These are phyloP conservation scores for Geoglossum glabrum DNA, from an alignment of 495 filamentous ascomycete genomes.

Conservation along the genomic window DNA sequence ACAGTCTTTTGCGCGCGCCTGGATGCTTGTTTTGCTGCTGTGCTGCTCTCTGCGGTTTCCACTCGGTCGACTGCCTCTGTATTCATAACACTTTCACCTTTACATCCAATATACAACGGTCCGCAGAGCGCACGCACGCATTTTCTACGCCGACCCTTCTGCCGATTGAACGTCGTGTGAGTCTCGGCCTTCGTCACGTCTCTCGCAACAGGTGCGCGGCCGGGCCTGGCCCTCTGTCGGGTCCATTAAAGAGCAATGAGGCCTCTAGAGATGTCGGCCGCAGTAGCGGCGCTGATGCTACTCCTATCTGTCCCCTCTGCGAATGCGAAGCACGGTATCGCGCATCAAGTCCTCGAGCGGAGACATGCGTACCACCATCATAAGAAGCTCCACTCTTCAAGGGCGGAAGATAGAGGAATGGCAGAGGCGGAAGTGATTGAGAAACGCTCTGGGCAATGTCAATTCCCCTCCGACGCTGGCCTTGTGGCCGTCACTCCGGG, in stretches of 20 bases:
- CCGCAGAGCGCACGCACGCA: too few species aligned
- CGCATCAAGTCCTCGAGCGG: neutral
- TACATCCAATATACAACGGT: too few species aligned
- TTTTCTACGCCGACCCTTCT: too few species aligned
- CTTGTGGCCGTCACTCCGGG: conserved; percentile 47
- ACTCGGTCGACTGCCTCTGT: neutral
- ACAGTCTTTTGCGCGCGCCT: neutral
- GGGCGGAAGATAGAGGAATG: neutral
- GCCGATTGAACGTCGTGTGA: too few species aligned
- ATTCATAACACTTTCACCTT: too few species aligned
- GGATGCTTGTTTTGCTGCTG: neutral
- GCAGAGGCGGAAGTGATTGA: conserved; percentile 7
- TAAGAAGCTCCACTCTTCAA: neutral
- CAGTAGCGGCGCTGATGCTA: neutral
- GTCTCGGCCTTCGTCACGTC: too few species aligned
- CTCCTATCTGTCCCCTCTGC: neutral
- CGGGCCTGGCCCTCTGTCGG: neutral
- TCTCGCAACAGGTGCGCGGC: neutral
- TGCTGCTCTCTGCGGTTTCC: neutral
- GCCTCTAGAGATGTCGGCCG: neutral
- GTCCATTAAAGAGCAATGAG: neutral
- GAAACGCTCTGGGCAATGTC: conserved; percentile 33
- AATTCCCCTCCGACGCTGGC: conserved; percentile 47
- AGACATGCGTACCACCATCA: conserved; percentile 2
- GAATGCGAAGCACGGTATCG: conserved; percentile 1